Conservation (phyloP, 257 asterid species). For the Solanum appendiculatum region DNA sequence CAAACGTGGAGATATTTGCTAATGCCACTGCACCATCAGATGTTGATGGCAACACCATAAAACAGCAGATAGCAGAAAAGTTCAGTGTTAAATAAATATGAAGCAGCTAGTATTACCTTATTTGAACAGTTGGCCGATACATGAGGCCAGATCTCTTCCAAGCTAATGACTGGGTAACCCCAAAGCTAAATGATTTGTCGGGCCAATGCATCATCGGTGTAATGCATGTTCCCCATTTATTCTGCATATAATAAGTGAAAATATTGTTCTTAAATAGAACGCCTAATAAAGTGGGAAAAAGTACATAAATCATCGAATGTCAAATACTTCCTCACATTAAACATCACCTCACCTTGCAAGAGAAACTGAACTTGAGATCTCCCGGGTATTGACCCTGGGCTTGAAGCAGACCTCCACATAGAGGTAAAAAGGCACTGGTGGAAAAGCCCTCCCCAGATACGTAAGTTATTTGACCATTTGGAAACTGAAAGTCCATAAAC, state of each 20-base stretch:
- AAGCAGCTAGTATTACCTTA: slow-evolving; percentile 39
- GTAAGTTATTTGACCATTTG: slow-evolving; percentile 90
- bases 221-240: slow-evolving; percentile 83
- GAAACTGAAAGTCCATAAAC: slow-evolving; percentile 96
- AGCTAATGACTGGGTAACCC: slow-evolving; percentile 80
- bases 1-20: neutral
- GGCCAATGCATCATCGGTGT: slow-evolving; percentile 87
- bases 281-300: neutral
- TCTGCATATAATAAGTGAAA: slow-evolving; percentile 31
- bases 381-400: slow-evolving; percentile 98
- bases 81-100: neutral
- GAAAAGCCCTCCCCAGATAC: slow-evolving; percentile 92
- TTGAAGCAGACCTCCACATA: slow-evolving; percentile 88
- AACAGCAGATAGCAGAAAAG: neutral
- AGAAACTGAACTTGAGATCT: slow-evolving; percentile 89
- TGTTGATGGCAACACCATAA: neutral
- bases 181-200: slow-evolving; percentile 77
- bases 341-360: slow-evolving; percentile 67
- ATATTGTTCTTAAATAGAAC: slow-evolving; percentile 1
- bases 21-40: neutral
- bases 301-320: neutral
- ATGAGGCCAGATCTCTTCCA: slow-evolving; percentile 99
- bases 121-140: slow-evolving; percentile 76
- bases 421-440: slow-evolving; percentile 79
- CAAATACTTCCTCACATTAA: neutral